These are phyloP conservation scores for Aspergillus sp. DNA, from an alignment of 2,329 filamentous ascomycete species.

Conservation along the genomic window DNA sequence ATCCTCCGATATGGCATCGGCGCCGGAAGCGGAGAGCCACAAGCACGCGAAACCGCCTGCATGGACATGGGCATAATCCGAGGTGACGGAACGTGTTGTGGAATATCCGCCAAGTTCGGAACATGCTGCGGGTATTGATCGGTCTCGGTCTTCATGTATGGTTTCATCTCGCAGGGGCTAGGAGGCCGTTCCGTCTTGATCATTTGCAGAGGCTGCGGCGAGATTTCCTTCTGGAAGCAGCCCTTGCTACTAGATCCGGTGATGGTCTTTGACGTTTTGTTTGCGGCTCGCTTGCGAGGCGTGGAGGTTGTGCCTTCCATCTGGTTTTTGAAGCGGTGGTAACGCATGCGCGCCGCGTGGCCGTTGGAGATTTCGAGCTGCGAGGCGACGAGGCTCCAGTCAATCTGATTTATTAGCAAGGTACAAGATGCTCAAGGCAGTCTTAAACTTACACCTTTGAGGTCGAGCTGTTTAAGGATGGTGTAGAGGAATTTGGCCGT, in stretches of 20 bases:
- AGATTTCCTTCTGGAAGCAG: conserved; percentile 15
- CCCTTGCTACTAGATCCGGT: conserved; percentile 18
- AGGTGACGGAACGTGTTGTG: conserved; percentile 8
- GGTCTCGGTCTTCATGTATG: conserved; percentile 32
- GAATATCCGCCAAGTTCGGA: conserved; percentile 19
- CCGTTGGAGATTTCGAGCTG: conserved; percentile 59
- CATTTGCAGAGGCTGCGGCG: conserved; percentile 17
- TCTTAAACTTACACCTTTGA: conserved; percentile 51
- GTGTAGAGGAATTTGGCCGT: conserved; percentile 59
- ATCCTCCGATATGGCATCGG: conserved; percentile 19
- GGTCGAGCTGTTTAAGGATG: conserved; percentile 59
- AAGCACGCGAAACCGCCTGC: conserved; percentile 3
- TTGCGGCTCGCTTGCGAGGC: conserved; percentile 33
- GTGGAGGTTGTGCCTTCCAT: conserved; percentile 51
- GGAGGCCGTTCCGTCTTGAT: conserved; percentile 19
- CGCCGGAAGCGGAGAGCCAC: conserved; percentile 13
- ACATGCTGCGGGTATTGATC: conserved; percentile 13
- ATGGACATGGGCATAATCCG: conserved; percentile 3
- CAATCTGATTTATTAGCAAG: conserved; percentile 46
- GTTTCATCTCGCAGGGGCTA: conserved; percentile 14
- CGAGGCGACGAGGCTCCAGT: conserved; percentile 58
- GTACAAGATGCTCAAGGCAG: background rate
- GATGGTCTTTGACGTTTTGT: conserved; percentile 26
- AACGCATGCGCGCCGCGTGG: conserved; percentile 62
- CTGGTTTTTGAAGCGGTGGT: conserved; percentile 57